A percentile compares a stretch with the other conserved stretches of the same genome.
phyloP scores from a whole-genome alignment of 2,329 filamentous ascomycete genomes.

The Colletotrichum musicola region DNA sequence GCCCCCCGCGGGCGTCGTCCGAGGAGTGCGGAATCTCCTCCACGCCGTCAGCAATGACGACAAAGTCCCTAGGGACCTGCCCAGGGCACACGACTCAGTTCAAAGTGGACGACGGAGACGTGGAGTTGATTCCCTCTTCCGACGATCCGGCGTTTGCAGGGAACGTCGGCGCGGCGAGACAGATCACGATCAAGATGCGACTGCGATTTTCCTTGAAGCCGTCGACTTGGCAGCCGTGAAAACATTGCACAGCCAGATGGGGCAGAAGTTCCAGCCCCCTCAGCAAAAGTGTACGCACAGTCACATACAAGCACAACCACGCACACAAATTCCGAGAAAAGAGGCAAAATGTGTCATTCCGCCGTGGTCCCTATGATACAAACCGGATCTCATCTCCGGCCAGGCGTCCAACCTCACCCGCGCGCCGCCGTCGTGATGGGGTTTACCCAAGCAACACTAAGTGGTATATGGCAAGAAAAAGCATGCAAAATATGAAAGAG shows the following conservation, averaged over 20 bases:
- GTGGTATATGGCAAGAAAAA: constrained; percentile 36
- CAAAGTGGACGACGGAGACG: constrained; percentile 12
- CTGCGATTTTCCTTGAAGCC: constrained; percentile 22
- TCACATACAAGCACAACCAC: background rate
- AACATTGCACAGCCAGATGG: constrained; percentile 11
- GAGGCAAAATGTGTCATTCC: constrained; percentile 31
- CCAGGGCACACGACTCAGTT: constrained; percentile 23
- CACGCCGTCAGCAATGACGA: constrained; percentile 2
- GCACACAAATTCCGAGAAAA: constrained; percentile 11
- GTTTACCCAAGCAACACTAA: constrained; percentile 30
- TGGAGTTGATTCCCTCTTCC: constrained; percentile 6
- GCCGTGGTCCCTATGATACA: constrained; percentile 37
- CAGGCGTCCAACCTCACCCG: constrained; percentile 12
- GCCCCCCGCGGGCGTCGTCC: constrained; percentile 6
- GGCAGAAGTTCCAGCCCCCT: constrained; percentile 8
- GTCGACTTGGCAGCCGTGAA: constrained; percentile 11
- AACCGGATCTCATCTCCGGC: constrained; percentile 15
- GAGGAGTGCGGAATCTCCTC: constrained; percentile 23
- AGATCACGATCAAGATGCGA: constrained; percentile 10
- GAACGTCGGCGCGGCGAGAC: constrained; percentile 12
- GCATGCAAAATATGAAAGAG: background rate
- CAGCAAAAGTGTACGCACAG: too few species aligned
- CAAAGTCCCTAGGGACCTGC: constrained; percentile 4
- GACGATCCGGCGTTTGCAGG: constrained; percentile 30
- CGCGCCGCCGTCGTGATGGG: constrained; percentile 31